Evolutionary conservation across 768 basidiomycete genomes (phyloP).

Genomic region (Phaeotremella fagi): DNA sequence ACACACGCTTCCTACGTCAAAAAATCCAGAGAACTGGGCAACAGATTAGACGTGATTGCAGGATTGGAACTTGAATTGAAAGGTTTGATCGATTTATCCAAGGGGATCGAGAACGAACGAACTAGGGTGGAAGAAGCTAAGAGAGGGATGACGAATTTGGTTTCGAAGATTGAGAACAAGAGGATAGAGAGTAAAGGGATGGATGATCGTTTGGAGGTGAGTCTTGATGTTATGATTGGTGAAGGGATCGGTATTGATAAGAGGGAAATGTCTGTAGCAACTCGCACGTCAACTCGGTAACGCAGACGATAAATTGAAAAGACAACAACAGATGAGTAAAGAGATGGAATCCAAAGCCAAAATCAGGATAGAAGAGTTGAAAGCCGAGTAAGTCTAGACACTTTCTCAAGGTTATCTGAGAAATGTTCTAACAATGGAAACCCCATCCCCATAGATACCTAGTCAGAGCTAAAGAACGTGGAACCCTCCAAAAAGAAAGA

Average conservation of each 20-base stretch:
- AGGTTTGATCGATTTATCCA: slow-evolving; percentile 35
- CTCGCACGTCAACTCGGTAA: slow-evolving; percentile 73
- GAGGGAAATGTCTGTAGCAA: slow-evolving; percentile 60
- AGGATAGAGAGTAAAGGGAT: slow-evolving; percentile 70
- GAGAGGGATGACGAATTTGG: slow-evolving; percentile 68
- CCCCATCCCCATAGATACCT: slow-evolving; percentile 40
- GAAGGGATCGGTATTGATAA: background rate
- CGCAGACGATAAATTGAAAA: slow-evolving; percentile 74
- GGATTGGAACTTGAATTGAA: slow-evolving; percentile 61
- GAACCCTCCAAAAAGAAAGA: slow-evolving; percentile 25
- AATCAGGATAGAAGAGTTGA: slow-evolving; percentile 67
- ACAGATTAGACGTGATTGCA: slow-evolving; percentile 65
- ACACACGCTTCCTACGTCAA: slow-evolving; percentile 61
- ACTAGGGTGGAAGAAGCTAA: slow-evolving; percentile 48
- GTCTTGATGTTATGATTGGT: slow-evolving; percentile 11
- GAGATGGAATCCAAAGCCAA: slow-evolving; percentile 72
- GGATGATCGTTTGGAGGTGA: slow-evolving; percentile 63
- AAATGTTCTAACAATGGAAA: too few species aligned
- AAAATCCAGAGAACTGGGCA: slow-evolving; percentile 71
- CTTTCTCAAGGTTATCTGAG: slow-evolving; percentile 54
- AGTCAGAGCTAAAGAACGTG: slow-evolving; percentile 26
- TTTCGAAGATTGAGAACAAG: slow-evolving; percentile 61
- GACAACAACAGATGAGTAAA: slow-evolving; percentile 71
- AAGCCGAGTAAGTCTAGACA: slow-evolving; percentile 73
- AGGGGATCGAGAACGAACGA: slow-evolving; percentile 26